Conservation (phyloP, 31 red algal genomes). For the Porphyra umbilicalis region DNA sequence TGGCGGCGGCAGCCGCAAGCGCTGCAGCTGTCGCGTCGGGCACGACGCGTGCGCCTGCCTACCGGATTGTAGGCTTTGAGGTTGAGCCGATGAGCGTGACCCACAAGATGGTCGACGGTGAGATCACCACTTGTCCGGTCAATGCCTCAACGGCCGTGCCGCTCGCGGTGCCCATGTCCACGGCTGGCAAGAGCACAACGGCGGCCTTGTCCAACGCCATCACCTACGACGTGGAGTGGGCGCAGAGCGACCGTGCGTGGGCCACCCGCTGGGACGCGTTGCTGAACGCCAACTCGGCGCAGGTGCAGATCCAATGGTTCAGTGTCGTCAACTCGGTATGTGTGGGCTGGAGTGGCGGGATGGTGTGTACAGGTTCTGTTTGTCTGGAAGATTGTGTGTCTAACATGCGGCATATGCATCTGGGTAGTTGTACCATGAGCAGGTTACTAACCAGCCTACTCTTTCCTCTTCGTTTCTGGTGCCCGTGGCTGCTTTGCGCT, state of each 20-base stretch:
- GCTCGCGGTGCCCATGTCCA: neutral
- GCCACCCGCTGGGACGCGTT: conserved; percentile 87
- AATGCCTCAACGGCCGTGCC: neutral
- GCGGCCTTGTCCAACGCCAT: conserved; percentile 20
- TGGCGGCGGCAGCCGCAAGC: neutral
- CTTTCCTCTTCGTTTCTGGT: no score
- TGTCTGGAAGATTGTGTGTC: no score
- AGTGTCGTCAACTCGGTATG: conserved; percentile 60
- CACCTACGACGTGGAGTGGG: conserved; percentile 84
- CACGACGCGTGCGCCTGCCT: conserved; percentile 18
- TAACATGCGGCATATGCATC: no score
- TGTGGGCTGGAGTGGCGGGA: no score
- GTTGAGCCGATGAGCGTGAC: conserved; percentile 44
- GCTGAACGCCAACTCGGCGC: conserved; percentile 31
- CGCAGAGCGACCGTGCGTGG: conserved; percentile 57
- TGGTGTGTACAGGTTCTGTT: no score
- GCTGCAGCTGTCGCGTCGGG: conserved; percentile 38
- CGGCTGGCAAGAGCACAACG: neutral
- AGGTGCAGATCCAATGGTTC: conserved; percentile 76
- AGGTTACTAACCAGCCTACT: no score
- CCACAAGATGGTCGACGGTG: conserved; percentile 23
- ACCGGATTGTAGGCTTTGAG: conserved; percentile 95
- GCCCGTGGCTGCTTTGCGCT: no score
- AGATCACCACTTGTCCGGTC: neutral
- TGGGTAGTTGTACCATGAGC: no score